Percentiles rank a stretch among this genome's conserved stretches.
These are phyloP conservation scores for Claviceps maximensis DNA, from an alignment of 2,329 filamentous ascomycete genomes.

Conservation along the genomic window DNA sequence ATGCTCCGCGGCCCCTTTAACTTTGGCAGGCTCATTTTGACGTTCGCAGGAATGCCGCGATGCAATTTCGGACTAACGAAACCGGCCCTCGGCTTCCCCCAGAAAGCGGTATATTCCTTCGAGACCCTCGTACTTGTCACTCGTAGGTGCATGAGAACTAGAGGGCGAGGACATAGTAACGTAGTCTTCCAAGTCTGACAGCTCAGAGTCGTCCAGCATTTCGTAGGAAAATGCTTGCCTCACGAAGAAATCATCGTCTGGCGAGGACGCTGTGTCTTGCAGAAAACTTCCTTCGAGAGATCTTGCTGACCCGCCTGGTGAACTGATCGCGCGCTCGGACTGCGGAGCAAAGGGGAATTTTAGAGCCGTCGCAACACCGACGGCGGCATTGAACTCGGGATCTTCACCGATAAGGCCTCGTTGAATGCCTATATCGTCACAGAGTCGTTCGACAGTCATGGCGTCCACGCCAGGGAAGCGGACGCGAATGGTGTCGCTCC, in stretches of 20 bases:
- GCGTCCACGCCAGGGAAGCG: slow-evolving; percentile 86
- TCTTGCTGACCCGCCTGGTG: slow-evolving; percentile 34
- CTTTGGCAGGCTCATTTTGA: no score
- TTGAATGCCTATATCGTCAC: slow-evolving; percentile 73
- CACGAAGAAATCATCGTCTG: slow-evolving; percentile 23
- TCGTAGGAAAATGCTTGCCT: slow-evolving; percentile 29
- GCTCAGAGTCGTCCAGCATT: slow-evolving; percentile 33
- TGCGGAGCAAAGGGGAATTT: slow-evolving; percentile 75
- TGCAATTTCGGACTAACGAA: slow-evolving; percentile 12
- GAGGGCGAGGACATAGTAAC: slow-evolving; percentile 34
- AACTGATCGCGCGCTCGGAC: slow-evolving; percentile 24
- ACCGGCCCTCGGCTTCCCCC: slow-evolving; percentile 30
- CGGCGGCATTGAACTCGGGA: slow-evolving; percentile 50
- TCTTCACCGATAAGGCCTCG: slow-evolving; percentile 73
- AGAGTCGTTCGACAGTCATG: slow-evolving; percentile 67
- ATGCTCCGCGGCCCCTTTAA: no score
- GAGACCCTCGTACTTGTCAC: slow-evolving; percentile 39
- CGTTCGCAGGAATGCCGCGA: no score
- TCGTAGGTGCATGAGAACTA: slow-evolving; percentile 31
- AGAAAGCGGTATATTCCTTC: slow-evolving; percentile 46
- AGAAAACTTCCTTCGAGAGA: slow-evolving; percentile 30
- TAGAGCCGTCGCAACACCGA: slow-evolving; percentile 61
- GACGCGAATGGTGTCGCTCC: slow-evolving; percentile 55
- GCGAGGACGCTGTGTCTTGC: slow-evolving; percentile 21
- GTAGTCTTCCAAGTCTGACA: slow-evolving; percentile 34